Evolutionary conservation across 2,329 filamentous ascomycete species (phyloP).

Genomic region (Fusarium veterinarium): DNA sequence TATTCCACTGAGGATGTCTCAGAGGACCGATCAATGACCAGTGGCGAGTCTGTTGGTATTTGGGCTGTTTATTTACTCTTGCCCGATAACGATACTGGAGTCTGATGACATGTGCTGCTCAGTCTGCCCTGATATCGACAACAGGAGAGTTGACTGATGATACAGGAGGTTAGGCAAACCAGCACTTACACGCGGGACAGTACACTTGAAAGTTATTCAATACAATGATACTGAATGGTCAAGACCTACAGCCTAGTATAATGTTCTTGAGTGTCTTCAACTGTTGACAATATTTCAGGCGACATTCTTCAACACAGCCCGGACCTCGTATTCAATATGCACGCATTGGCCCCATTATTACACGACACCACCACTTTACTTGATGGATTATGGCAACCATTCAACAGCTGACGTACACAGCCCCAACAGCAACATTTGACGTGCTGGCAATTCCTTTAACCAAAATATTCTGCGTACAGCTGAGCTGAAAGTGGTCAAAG

Average conservation of each 20-base stretch:
- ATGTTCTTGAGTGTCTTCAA: neutral
- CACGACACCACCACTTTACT: constrained; percentile 9
- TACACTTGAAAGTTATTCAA: neutral
- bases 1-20: neutral
- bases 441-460: neutral
- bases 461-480: neutral
- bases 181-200: neutral
- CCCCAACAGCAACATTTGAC: neutral
- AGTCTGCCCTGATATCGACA: neutral
- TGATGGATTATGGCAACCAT: neutral
- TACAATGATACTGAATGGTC: neutral
- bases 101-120: neutral
- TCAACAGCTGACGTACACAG: constrained; percentile 11
- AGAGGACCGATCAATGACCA: neutral
- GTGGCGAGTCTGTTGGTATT: neutral
- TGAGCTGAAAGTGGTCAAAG: neutral
- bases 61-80: neutral
- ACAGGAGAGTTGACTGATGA: neutral
- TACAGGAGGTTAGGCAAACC: neutral
- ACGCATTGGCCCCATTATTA: neutral
- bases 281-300: neutral
- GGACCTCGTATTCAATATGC: constrained; percentile 24
- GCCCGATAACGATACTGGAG: neutral
- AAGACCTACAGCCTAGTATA: too few species aligned
- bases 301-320: neutral